Conservation (phyloP, 177 flowering plant species). For the Vitis hybrid region DNA sequence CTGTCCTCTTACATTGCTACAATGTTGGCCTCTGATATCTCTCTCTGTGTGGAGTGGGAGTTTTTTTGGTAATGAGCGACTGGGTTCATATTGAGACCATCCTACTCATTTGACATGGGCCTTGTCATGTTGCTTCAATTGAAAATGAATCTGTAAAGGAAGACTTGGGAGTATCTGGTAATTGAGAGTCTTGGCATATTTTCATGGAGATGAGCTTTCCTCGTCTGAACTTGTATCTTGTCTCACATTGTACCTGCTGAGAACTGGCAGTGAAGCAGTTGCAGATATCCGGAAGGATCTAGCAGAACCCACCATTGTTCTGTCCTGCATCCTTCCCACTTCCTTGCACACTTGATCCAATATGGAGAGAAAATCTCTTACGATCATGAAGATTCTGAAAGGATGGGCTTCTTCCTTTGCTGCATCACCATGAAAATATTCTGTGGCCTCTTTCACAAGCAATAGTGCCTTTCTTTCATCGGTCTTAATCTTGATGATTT, state of each 20-base stretch:
- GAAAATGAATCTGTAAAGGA: background rate
- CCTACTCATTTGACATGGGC: constrained; percentile 4
- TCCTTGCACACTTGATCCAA: constrained; percentile 95
- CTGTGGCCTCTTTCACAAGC: constrained; percentile 80
- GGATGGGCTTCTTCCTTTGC: constrained; percentile 96
- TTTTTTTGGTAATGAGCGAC: constrained; percentile 1
- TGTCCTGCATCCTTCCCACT: constrained; percentile 71
- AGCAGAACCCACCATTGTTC: constrained; percentile 66
- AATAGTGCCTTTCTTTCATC: constrained; percentile 65
- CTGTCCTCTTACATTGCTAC: constrained; percentile 5
- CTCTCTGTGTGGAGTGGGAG: background rate
- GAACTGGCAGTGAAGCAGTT: constrained; percentile 78
- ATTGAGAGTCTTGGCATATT: constrained; percentile 5
- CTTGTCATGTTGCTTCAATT: constrained; percentile 6
- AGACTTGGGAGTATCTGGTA: constrained; percentile 4
- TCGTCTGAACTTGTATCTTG: constrained; percentile 65
- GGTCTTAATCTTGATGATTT: constrained; percentile 55
- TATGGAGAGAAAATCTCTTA: constrained; percentile 76
- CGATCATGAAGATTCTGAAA: constrained; percentile 84
- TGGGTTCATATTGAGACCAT: background rate
- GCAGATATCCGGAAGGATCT: constrained; percentile 81
- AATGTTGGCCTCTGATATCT: background rate
- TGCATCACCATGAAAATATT: constrained; percentile 88
- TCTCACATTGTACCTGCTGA: constrained; percentile 55
- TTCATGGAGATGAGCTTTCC: constrained; percentile 61